These are phyloP conservation scores for Aspergillus sp. DNA, from an alignment of 2,329 filamentous ascomycete genomes.

Conservation along the genomic window DNA sequence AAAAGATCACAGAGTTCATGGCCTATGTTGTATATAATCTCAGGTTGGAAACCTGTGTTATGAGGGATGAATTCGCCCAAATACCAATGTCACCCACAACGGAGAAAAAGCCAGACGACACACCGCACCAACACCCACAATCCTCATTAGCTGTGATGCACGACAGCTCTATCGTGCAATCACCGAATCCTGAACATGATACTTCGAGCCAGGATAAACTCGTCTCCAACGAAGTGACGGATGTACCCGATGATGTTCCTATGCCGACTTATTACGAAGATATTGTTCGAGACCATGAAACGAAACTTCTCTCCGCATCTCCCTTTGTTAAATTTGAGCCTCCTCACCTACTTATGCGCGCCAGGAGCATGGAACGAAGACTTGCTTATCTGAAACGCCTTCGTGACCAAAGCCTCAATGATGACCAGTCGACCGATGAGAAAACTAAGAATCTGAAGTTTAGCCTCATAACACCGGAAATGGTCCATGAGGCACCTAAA, in stretches of 20 bases:
- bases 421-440: slow-evolving; percentile 54
- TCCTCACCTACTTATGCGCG: slow-evolving; percentile 88
- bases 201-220: slow-evolving; percentile 15
- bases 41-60: slow-evolving; percentile 89
- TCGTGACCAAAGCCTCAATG: slow-evolving; percentile 64
- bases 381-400: slow-evolving; percentile 79
- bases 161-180: slow-evolving; percentile 5
- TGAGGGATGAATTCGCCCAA: slow-evolving; percentile 88
- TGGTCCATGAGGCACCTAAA: slow-evolving; percentile 83
- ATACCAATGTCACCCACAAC: slow-evolving; percentile 65
- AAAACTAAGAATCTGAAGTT: slow-evolving; percentile 71
- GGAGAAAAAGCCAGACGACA: slow-evolving; percentile 16
- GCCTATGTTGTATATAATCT: slow-evolving; percentile 98
- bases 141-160: slow-evolving; percentile 4
- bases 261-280: slow-evolving; percentile 93
- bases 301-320: slow-evolving; percentile 89
- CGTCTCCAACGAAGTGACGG: slow-evolving; percentile 32
- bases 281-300: slow-evolving; percentile 89
- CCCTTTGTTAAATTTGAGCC: slow-evolving; percentile 95
- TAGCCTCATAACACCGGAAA: slow-evolving; percentile 88
- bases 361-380: slow-evolving; percentile 84
- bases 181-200: slow-evolving; percentile 18
- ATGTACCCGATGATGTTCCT: slow-evolving; percentile 73
- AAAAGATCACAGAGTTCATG: slow-evolving; percentile 97
- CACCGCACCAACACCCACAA: slow-evolving; percentile 7